These are phyloP conservation scores for Lithospermum erythrorhizon DNA, from an alignment of 257 asterid genomes.

Conservation along the genomic window DNA sequence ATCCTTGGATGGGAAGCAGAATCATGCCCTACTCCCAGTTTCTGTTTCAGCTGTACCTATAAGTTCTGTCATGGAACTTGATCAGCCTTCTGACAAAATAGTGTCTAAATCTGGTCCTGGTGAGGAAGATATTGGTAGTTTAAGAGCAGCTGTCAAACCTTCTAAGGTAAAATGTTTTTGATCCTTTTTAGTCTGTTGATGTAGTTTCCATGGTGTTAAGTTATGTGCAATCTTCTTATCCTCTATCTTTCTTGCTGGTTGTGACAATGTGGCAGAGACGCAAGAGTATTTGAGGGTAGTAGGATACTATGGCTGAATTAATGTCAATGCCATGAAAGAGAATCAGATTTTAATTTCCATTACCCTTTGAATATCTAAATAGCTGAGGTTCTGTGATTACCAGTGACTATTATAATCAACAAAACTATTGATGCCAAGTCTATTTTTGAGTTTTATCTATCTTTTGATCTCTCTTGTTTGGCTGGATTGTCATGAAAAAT, in stretches of 20 bases:
- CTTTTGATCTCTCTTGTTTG: background rate
- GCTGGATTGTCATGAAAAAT: background rate
- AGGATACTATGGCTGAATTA: background rate
- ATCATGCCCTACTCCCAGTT: constrained; percentile 46
- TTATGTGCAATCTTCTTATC: background rate
- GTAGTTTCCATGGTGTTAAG: background rate
- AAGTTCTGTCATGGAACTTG: constrained; percentile 51
- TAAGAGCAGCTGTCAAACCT: constrained; percentile 30
- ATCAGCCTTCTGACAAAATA: constrained; percentile 56
- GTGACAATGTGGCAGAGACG: background rate
- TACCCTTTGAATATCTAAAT: background rate
- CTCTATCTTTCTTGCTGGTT: no score
- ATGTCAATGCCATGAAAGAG: no score
- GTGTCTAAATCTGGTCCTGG: constrained; percentile 30
- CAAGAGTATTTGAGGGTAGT: background rate
- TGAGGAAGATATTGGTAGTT: constrained; percentile 75
- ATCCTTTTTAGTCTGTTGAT: background rate
- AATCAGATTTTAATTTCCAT: background rate
- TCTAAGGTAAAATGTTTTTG: constrained; percentile 38
- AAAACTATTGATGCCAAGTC: background rate
- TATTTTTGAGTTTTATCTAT: no score
- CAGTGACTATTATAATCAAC: background rate
- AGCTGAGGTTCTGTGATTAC: background rate
- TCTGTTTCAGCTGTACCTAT: constrained; percentile 44
- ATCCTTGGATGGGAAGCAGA: constrained; percentile 93